A percentile compares a stretch with the other conserved stretches of the same genome.
phyloP scores from a whole-genome alignment of 192 early-diverging fungal genomes.

The Podila epicladia region DNA sequence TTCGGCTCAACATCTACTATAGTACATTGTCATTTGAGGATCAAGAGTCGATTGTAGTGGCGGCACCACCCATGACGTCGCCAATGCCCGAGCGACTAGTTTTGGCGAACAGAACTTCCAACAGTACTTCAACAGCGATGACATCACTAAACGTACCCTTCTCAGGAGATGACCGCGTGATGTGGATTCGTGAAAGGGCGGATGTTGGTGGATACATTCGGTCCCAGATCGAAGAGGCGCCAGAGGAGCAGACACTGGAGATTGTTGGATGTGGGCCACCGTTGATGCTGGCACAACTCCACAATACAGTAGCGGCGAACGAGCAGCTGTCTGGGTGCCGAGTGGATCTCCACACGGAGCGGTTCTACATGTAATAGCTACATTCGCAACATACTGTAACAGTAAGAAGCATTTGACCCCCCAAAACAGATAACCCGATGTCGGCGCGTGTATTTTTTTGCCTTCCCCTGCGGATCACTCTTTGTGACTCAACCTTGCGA shows the following conservation, averaged over 20 bases:
- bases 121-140: background rate
- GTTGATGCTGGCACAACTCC: constrained; percentile 33
- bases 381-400: too few relatives aligned
- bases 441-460: too few relatives aligned
- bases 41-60: constrained; percentile 22
- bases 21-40: constrained; percentile 10
- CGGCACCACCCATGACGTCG: background rate
- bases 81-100: background rate
- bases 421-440: too few relatives aligned
- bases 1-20: constrained; percentile 21
- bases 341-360: constrained; percentile 43
- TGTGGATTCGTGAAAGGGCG: constrained; percentile 17
- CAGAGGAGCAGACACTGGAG: constrained; percentile 18
- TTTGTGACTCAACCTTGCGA: too few relatives aligned
- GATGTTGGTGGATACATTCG: constrained; percentile 19
- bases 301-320: constrained; percentile 33
- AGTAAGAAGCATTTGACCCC: too few relatives aligned
- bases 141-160: constrained; percentile 20
- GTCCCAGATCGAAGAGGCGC: constrained; percentile 16
- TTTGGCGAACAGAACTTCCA: background rate
- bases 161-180: constrained; percentile 27
- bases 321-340: constrained; percentile 36
- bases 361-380: constrained; percentile 27
- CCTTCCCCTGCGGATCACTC: too few relatives aligned
- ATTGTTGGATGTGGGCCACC: constrained; percentile 43